Evolutionary conservation across 176 grass and related monocot genomes (phyloP).

Genomic region (Rhynchospora pubera): DNA sequence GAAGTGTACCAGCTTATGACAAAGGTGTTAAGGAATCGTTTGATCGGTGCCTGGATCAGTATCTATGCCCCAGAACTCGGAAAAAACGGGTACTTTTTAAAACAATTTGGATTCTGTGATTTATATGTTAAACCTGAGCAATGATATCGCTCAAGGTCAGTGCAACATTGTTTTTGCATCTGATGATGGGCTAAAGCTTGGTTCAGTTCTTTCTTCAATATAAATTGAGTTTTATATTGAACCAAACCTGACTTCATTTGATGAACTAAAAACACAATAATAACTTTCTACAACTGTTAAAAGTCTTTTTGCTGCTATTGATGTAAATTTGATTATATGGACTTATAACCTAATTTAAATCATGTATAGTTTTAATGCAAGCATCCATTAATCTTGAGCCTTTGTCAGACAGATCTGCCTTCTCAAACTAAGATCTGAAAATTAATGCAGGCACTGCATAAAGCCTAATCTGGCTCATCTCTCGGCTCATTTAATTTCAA

Average conservation of each 20-base stretch:
- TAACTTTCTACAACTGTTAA: not conserved
- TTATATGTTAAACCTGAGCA: not conserved
- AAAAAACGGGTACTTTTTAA: conserved; percentile 76
- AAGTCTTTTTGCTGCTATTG: not conserved
- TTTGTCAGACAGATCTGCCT: not conserved
- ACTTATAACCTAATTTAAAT: not conserved
- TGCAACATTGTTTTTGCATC: not conserved
- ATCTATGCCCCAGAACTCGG: conserved; percentile 87
- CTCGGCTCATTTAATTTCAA: not conserved
- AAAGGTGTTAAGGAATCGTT: conserved; percentile 85
- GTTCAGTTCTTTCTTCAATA: not conserved
- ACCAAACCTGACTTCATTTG: not conserved
- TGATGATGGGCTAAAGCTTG: not conserved
- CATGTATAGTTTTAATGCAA: not conserved
- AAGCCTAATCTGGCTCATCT: not conserved
- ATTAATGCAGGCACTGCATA: not conserved
- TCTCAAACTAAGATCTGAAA: not conserved
- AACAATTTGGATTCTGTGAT: not conserved
- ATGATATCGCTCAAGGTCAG: not conserved
- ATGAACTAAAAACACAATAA: not conserved
- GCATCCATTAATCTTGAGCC: not conserved
- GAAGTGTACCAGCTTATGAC: conserved; percentile 89
- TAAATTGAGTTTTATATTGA: not conserved
- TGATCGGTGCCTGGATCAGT: conserved; percentile 88
- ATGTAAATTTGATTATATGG: not conserved